Conservation (phyloP, 1,284 basidiomycete species). For the Sporisorium sorghi region DNA sequence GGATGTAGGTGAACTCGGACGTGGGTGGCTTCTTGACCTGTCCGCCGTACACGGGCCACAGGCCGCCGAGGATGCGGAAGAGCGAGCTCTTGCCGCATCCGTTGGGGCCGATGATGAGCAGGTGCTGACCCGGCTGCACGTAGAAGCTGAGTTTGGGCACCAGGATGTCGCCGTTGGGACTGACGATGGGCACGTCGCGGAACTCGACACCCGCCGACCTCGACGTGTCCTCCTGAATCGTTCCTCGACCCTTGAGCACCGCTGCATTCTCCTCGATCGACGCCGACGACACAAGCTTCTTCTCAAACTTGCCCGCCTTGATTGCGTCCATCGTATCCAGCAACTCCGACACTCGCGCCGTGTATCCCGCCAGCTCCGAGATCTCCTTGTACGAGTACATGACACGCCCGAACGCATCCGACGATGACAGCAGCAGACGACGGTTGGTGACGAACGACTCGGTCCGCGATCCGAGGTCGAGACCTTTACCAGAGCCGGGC, state of each 20-base stretch:
- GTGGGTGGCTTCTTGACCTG: conserved; percentile 91
- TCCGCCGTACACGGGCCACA: conserved; percentile 97
- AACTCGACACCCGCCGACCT: conserved; percentile 80
- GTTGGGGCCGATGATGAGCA: conserved; percentile 74
- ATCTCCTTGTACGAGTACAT: conserved; percentile 97
- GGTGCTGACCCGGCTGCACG: conserved; percentile 85
- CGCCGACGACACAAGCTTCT: conserved; percentile 79
- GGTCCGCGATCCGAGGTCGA: conserved; percentile 67
- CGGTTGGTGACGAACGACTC: conserved; percentile 87
- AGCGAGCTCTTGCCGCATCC: conserved; percentile 75
- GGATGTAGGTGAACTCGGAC: conserved; percentile 91
- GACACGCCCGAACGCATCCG: conserved; percentile 75
- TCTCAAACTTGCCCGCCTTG: conserved; percentile 85
- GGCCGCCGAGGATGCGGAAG: conserved; percentile 92
- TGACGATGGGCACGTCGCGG: conserved; percentile 92
- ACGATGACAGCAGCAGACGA: conserved; percentile 79
- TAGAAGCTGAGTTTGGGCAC: conserved; percentile 83
- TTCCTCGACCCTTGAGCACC: conserved; percentile 83
- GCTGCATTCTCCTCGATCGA: conserved; percentile 81
- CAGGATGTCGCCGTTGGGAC: conserved; percentile 93
- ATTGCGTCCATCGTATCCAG: conserved; percentile 93
- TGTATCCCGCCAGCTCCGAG: conserved; percentile 94
- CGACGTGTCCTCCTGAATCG: conserved; percentile 71
- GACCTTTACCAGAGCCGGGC: conserved; percentile 73
- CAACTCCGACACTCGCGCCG: conserved; percentile 86